These are phyloP conservation scores for Coccomyxa sp. DNA, from an alignment of 139 green algal genomes.

Conservation along the genomic window DNA sequence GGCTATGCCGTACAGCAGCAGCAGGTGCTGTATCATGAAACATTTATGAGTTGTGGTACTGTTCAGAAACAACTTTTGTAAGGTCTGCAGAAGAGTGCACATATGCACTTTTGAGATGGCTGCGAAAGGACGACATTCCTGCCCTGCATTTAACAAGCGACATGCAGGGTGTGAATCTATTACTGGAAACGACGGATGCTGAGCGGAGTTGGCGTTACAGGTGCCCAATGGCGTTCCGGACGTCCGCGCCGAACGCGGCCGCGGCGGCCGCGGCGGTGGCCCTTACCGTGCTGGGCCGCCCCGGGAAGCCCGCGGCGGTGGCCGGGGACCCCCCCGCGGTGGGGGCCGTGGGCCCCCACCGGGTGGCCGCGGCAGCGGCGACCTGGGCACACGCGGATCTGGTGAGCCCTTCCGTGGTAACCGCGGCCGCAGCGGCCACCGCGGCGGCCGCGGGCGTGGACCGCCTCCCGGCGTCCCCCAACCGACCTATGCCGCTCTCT, in stretches of 20 bases:
- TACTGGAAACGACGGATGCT: too few species aligned
- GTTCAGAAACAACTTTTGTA: not conserved
- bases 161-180: too few species aligned
- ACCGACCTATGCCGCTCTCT: too few species aligned
- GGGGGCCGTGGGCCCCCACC: too few species aligned
- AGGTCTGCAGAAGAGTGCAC: not conserved
- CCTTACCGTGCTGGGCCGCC: not conserved
- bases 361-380: not conserved
- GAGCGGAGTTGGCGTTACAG: not conserved
- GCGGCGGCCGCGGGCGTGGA: too few species aligned
- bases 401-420: not conserved
- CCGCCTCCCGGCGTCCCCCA: too few species aligned
- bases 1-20: not conserved
- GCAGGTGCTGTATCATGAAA: not conserved
- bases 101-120: not conserved
- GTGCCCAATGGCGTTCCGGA: not conserved
- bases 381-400: not conserved
- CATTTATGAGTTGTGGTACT: not conserved
- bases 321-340: too few species aligned
- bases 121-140: not conserved
- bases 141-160: not conserved
- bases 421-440: too few species aligned
- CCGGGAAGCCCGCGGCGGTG: not conserved
- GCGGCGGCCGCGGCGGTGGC: too few species aligned
- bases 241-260: not conserved